Evolutionary conservation across 179 eudicot species (phyloP), one percentile per base, ranked within the genome.

Genomic region (Vitellaria paradoxa): DNA sequence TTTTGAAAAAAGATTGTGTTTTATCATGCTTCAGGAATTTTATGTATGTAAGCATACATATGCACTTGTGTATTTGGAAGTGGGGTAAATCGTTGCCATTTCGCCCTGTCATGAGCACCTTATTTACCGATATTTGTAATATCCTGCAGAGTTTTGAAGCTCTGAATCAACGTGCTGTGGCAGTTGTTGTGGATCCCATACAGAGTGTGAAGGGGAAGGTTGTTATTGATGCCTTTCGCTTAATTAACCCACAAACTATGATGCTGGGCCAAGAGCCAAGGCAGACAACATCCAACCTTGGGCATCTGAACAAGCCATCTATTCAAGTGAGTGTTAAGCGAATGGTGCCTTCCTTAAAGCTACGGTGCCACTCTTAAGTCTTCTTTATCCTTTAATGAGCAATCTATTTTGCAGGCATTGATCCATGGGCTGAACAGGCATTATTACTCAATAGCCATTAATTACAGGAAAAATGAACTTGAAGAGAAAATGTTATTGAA

Each of bases 221-320:
- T 65, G 98, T 94, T 56, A 94, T 94, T 79, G 98, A 92, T 81
- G 98, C 98, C 63, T 94, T 94, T 61, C 96, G 98, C 26, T 82
- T 94, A 82, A 94, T 94, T 79, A 94, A 93, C 79, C 97, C 97
- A 24, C 97, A 94, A 80, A 94, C 97, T 52, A 91, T 94, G 97
- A 92, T 94, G 97, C 98, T 92, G 80, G 97, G 98, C 57, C 98
- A 94, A 82, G 98, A 92, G 77, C 97, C 98, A 37, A 87, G 98
- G 45, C 98, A 92, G 82, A 94, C 98, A 49, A 94, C 98, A 23
- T 94, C 98, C 65, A 94, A 94, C 81, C 91, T 94, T 73, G 98
- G 97, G 12, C 96, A 94, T 86, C 93, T 94, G 30, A 94, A 94
- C 79, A 94, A 92, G 86, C 98, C 98, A 21, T 94, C 98, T 21